phyloP scores from a whole-genome alignment of 176 grass and related monocot species.

The Luzula sylvatica region DNA sequence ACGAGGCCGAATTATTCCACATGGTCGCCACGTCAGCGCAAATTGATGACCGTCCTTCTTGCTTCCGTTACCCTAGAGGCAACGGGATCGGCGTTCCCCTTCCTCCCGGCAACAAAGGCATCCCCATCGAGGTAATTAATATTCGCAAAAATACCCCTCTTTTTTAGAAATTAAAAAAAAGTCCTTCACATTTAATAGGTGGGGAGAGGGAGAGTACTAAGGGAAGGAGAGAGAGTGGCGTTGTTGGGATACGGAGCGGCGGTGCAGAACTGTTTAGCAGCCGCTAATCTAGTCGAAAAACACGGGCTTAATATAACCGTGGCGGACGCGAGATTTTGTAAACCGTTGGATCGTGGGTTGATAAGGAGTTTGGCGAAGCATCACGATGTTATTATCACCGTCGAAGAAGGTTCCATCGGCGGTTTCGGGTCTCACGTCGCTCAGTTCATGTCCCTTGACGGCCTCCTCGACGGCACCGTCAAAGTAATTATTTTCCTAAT shows the following conservation, averaged over 20 bases:
- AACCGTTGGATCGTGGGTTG: constrained; percentile 72
- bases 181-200: constrained; percentile 23
- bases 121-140: constrained; percentile 58
- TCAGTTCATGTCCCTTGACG: constrained; percentile 85
- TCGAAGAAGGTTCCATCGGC: constrained; percentile 95
- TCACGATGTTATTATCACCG: constrained; percentile 87
- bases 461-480: constrained; percentile 72
- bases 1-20: constrained; percentile 92
- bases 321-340: constrained; percentile 90
- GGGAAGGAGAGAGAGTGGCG: constrained; percentile 75
- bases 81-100: constrained; percentile 67
- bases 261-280: constrained; percentile 74
- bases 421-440: constrained; percentile 92
- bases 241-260: constrained; percentile 84
- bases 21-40: constrained; percentile 92
- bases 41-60: constrained; percentile 80
- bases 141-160: not conserved
- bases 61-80: constrained; percentile 84
- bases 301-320: constrained; percentile 71
- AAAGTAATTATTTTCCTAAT: constrained; percentile 45
- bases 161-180: not conserved
- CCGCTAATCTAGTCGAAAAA: constrained; percentile 39
- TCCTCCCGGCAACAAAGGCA: constrained; percentile 72
- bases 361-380: constrained; percentile 62
- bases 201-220: constrained; percentile 67